A percentile compares a stretch with the other conserved stretches of the same genome.
phyloP scores from a whole-genome alignment of 1,284 basidiomycete species.

The Ceratobasidium sp. region DNA sequence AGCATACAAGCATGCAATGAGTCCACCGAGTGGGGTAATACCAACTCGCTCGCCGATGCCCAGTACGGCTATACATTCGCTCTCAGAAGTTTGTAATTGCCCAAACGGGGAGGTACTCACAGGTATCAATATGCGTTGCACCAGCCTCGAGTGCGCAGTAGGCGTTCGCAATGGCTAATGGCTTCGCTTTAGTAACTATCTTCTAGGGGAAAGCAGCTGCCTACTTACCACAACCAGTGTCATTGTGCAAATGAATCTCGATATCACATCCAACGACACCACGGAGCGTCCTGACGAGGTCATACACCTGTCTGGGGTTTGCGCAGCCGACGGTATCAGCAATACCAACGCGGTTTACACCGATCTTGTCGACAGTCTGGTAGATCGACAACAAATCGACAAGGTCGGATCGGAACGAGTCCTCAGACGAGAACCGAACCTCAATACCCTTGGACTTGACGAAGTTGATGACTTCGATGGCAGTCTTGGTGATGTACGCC shows the following conservation, averaged over 20 bases:
- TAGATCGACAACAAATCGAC: conserved; percentile 99
- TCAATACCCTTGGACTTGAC: conserved; percentile 99
- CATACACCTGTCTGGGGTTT: conserved; percentile 98
- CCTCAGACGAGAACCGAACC: conserved; percentile 99
- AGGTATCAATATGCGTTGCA: conserved; percentile 99
- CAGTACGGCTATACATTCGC: conserved; percentile 67
- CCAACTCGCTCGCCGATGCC: conserved; percentile 99
- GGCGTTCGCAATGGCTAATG: conserved; percentile 93
- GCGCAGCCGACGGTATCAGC: conserved; percentile 99
- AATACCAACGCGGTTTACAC: conserved; percentile 98
- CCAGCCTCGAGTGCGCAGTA: conserved; percentile 99
- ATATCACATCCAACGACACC: conserved; percentile 98
- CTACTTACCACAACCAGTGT: conserved; percentile 87
- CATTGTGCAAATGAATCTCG: conserved; percentile 98
- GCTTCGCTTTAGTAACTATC: conserved; percentile 28
- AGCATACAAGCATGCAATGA: conserved; percentile 96
- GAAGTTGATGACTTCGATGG: conserved; percentile 98
- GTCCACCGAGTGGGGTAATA: conserved; percentile 96
- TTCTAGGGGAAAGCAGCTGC: conserved; percentile 35
- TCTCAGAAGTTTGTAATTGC: not conserved
- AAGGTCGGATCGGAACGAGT: conserved; percentile 99
- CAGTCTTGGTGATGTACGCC: conserved; percentile 99
- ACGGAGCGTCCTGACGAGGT: conserved; percentile 93
- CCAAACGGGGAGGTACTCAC: conserved; percentile 50
- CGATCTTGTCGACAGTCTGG: conserved; percentile 99